These are phyloP conservation scores for Neodidymelliopsis sp. DNA, from an alignment of 2,329 filamentous ascomycete species.

Conservation along the genomic window DNA sequence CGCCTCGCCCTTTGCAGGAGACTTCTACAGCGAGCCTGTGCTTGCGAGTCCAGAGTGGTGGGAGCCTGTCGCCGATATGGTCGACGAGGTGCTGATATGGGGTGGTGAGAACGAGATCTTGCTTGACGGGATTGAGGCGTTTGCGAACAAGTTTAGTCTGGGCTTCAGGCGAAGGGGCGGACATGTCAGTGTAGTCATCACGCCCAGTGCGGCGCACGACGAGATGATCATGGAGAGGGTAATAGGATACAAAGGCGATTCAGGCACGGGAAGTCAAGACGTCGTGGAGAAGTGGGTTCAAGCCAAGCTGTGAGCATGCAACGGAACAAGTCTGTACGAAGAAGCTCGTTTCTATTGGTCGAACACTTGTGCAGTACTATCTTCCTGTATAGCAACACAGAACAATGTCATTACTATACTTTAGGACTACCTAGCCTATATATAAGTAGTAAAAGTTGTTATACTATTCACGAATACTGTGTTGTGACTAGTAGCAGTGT, in stretches of 20 bases:
- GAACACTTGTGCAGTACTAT: too few species aligned
- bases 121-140: constrained; percentile 62
- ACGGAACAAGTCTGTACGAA: too few species aligned
- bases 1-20: constrained; percentile 56
- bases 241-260: constrained; percentile 49
- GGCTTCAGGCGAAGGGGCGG: constrained; percentile 45
- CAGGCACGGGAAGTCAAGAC: constrained; percentile 44
- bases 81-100: constrained; percentile 60
- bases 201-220: constrained; percentile 50
- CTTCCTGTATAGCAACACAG: too few species aligned
- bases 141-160: constrained; percentile 57
- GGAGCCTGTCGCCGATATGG: constrained; percentile 53
- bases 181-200: constrained; percentile 45
- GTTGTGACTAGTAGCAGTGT: too few species aligned
- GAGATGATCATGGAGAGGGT: constrained; percentile 53
- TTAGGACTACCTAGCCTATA: too few species aligned
- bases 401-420: too few species aligned
- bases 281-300: constrained; percentile 51
- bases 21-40: constrained; percentile 61
- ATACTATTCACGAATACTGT: too few species aligned
- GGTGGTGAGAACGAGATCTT: constrained; percentile 65
- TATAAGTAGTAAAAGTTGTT: too few species aligned
- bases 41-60: constrained; percentile 63
- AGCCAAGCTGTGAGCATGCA: constrained; percentile 46
- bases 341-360: too few species aligned